Base-by-base conservation (phyloP, 805 yeast species). In the Saturnispora kantuleensis region DNA sequence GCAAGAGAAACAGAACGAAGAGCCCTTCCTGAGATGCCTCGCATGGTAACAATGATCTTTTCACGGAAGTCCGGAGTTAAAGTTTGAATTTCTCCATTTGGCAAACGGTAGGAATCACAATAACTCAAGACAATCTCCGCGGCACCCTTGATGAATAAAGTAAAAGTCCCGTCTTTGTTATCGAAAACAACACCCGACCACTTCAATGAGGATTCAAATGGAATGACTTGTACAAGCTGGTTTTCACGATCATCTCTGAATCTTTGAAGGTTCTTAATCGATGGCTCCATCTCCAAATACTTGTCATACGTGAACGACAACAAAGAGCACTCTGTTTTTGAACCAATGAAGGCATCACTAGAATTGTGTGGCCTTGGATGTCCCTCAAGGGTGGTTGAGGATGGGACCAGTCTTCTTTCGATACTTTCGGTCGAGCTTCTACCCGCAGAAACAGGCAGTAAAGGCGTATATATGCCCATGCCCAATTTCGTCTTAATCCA, bases 261-360 rank as follows among this genome's bases (percentile, higher is more conserved):
- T 1, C 59, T 53, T 15, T 76, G 77, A 36, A 89, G 18, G 4
- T 38, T 32, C 10, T 28, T 18, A 31, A 42, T 68, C 12, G 58
- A 35, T 15, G 65, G 53, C 13, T 66, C 58, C 33, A 68, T 66
- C 47, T 74, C 60, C 21, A 71, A 71, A 48, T 87, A 69, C 38
- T 72, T 68, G 38, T 73, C 69, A 35, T 73, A 69, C 2, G 93
- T 90, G 49, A 87, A 66, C 11, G 77, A 67, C 34, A 93, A 69
- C 46, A 93, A 63, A 0, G 98, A 97, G 31, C 89, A 79, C 63
- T 93, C 99, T 3, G 98, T 94, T 62, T 93, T 93, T 47, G 94
- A 85, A 6, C 99, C 99, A 40, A 88, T 68, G 56, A 74, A 88
- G 10, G 21, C 34, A 28, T 43, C 2, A 80, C 79, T 50, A 12